Conservation (phyloP, 139 green algal species). For the Tetradesmus lagerheimii region DNA sequence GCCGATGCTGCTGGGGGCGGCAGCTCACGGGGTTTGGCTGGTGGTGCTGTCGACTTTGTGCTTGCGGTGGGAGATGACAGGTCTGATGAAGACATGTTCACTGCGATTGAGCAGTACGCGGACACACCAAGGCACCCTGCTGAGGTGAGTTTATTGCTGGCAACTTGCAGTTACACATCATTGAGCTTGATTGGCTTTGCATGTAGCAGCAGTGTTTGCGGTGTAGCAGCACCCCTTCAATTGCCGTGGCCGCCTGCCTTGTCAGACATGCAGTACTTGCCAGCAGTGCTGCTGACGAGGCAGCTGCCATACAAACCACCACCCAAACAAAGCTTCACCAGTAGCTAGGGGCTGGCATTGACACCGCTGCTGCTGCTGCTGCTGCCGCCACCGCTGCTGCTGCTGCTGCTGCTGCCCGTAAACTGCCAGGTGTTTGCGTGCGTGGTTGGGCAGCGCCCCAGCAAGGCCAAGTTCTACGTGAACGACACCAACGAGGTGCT, state of each 20-base stretch:
- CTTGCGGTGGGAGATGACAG: conserved; percentile 98
- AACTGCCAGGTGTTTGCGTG: conserved; percentile 91
- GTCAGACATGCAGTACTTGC: too few relatives aligned
- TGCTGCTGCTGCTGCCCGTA: too few relatives aligned
- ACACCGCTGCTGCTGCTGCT: background rate
- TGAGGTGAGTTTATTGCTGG: conserved; percentile 52
- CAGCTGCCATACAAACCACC: too few relatives aligned
- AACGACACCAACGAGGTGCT: conserved; percentile 93
- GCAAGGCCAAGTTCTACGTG: conserved; percentile 95
- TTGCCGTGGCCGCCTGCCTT: too few relatives aligned
- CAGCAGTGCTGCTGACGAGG: too few relatives aligned
- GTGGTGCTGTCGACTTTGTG: conserved; percentile 84
- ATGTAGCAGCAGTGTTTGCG: too few relatives aligned
- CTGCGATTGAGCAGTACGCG: conserved; percentile 81
- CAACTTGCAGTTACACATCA: too few relatives aligned
- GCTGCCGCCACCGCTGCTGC: conserved; percentile 30
- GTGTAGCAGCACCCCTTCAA: too few relatives aligned
- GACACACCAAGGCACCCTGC: conserved; percentile 33
- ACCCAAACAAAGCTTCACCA: too few relatives aligned
- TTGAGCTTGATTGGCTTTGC: too few relatives aligned
- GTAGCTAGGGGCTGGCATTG: too few relatives aligned
- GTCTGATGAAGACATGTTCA: conserved; percentile 99
- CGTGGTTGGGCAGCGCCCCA: conserved; percentile 97
- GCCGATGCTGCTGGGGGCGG: background rate
- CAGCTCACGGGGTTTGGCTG: background rate